Base-by-base conservation (phyloP, 2,329 filamentous ascomycete species). In the Cercospora brassicicola region DNA sequence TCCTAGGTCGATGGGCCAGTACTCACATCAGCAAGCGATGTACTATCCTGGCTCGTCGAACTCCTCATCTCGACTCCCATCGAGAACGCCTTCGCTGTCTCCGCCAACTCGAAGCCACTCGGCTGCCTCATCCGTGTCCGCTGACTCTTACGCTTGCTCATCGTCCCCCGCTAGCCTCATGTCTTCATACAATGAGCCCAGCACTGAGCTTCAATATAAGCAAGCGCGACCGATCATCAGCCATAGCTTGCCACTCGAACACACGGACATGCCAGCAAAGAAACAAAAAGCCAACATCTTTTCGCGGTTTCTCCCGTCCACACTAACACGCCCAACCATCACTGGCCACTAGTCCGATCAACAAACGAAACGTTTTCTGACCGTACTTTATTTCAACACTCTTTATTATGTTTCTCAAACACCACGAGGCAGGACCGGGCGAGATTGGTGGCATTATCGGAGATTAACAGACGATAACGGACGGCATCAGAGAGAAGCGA, bases 51-150 rank as follows among this genome's bases (percentile, higher is more conserved):
- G 62, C 6, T 73, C 74, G 2, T 74, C 71, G 15, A 67, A 28
- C 64, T 69, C 71, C 45, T 76, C 76, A 11, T 80, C 76, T 28
- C 71, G 77, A 28, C 78, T 78, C 11, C 73, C 81, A 31, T 84
- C 82, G n/a, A 79, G 83, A 70, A 83, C 82, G 23, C 83, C 83
- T 62, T 84, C 82, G 42, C 78, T 84, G 31, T 84, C 83, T 36
- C 83, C 83, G 68, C 81, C 82, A 8, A 81, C 80, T 26, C 78
- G 79, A 67, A 79, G 78, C 73, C 73, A 74, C 60, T 79, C 78
- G 6, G 73, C 76, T 31, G 76, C 77, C 15, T 80, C 79, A 10
- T 71, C 73, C 65, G 77, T 75, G 10, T 79, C 78, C 6, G 74
- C 72, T 59, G 77, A 77, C 36, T 78, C 77, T 1, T 75, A 74